Base-by-base conservation (phyloP, 2,329 filamentous ascomycete genomes). In the Mycosphaerella arachidis region DNA sequence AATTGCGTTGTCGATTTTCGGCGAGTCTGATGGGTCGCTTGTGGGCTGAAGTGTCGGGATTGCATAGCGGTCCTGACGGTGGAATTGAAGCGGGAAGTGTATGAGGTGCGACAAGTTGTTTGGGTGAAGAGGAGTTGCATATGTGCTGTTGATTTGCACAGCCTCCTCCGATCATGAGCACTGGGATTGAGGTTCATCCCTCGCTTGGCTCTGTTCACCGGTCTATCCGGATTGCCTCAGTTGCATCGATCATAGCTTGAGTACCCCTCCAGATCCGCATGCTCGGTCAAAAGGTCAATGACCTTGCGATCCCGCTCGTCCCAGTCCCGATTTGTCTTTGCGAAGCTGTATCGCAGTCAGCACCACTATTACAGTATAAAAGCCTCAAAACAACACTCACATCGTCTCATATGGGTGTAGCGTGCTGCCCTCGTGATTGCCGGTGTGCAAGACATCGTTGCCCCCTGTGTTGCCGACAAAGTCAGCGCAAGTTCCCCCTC, bases 321-420 rank as follows among this genome's bases (percentile, higher is more conserved):
- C 60, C 61, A 65, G 13, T 52, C 16, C 2, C 63, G 58, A 53
- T 63, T 58, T 13, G 60, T 63, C 48, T 65, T 65, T 10, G 58
- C 58, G 48, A 65, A 65, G 8, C 63, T 65, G 29, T 10, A 33
- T 10, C 20, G 29, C 10, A 30, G 29, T 46, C 51, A 46, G 57
- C 31, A 16, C 10, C 6, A 6, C 48, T 33, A 7, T 20, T n/a
- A 13, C 16, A 16, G 9, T 0, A 16, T 7, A 3, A 27, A 16
- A 12, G 7, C n/a, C 5, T 6, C 24, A 24, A 3, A 9, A 16
- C 8, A 20, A 9, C 1, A 61, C 63, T 61, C 29, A 65, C 63
- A 65, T 63, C 1, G 63, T 65, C 37, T 65, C 63, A n/a, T 60
- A 65, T 12, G 61, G 60, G 37, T 59, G 58, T 13, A 64, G 29